These are phyloP conservation scores for Citrus reticulata DNA, from an alignment of 345 rosid genomes.

Conservation along the genomic window DNA sequence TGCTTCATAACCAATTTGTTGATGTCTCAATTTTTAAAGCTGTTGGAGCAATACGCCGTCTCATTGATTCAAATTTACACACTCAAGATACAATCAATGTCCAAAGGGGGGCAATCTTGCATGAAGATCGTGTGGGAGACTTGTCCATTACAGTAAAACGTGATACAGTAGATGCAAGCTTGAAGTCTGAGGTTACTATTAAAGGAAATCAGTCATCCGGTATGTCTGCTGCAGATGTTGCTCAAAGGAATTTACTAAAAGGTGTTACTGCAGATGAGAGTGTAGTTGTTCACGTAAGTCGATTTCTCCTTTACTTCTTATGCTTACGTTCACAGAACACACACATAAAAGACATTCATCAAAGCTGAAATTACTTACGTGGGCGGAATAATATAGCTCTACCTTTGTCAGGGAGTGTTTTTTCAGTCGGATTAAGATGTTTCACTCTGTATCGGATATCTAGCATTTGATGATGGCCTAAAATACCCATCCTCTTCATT, in stretches of 20 bases:
- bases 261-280: conserved; percentile 70
- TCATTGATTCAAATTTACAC: conserved; percentile 26
- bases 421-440: not conserved
- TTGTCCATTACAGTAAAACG: conserved; percentile 46
- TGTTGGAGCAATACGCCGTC: conserved; percentile 32
- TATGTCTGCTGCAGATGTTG: conserved; percentile 31
- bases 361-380: not conserved
- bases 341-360: not conserved
- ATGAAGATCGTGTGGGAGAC: conserved; percentile 52
- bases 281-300: conserved; percentile 58
- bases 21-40: conserved; percentile 61
- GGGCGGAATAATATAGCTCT: not conserved
- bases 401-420: not conserved
- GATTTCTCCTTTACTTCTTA: not conserved
- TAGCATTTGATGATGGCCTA: not conserved
- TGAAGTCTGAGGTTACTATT: conserved; percentile 27
- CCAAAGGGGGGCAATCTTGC: conserved; percentile 21
- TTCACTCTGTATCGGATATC: not conserved
- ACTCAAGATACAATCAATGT: conserved; percentile 19
- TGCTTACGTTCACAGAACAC: not conserved
- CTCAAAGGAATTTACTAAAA: conserved; percentile 51
- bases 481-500: not conserved
- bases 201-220: conserved; percentile 23
- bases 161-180: conserved; percentile 30
- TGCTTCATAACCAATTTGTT: conserved; percentile 57